Percentiles rank a stretch among this genome's conserved stretches.
phyloP scores from a whole-genome alignment of 371 early-diverging fungal species.

The Mortierella sp. region DNA sequence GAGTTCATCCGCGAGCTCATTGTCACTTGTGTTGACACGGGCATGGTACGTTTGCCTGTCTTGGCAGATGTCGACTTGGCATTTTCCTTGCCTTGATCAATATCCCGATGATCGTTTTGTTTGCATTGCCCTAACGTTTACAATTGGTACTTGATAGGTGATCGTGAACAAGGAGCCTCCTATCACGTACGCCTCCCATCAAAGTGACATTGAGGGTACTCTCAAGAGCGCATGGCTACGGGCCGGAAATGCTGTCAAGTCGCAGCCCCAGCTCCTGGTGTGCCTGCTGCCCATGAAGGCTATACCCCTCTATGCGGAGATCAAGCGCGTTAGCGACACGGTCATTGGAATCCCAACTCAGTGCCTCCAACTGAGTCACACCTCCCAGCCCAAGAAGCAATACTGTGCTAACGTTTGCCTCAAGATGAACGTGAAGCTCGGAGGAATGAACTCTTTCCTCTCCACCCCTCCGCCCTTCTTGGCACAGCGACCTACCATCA shows the following conservation, averaged over 20 bases:
- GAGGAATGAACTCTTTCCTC: conserved; percentile 78
- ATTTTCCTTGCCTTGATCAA: too few species aligned
- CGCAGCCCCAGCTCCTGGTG: conserved; percentile 78
- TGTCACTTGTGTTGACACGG: conserved; percentile 64
- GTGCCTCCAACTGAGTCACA: conserved; percentile 88
- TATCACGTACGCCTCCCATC: conserved; percentile 75
- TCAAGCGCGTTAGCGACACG: conserved; percentile 77
- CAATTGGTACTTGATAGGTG: conserved; percentile 66
- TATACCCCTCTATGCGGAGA: conserved; percentile 73
- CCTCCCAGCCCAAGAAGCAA: conserved; percentile 67
- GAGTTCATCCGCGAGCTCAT: conserved; percentile 65
- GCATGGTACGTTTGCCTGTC: conserved; percentile 66
- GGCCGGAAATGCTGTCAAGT: conserved; percentile 75
- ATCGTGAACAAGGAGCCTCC: conserved; percentile 72
- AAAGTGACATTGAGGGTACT: conserved; percentile 71
- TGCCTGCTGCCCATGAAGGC: conserved; percentile 90
- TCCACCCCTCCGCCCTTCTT: conserved; percentile 68
- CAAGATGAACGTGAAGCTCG: too few species aligned
- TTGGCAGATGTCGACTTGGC: too few species aligned
- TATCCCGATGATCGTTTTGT: too few species aligned
- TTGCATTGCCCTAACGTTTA: too few species aligned
- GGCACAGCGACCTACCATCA: conserved; percentile 79
- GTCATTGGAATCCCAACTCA: conserved; percentile 92
- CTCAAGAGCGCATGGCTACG: conserved; percentile 77
- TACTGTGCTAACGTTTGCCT: conserved; percentile 56